Base-by-base conservation (phyloP, 202 grass and related monocot species). In the Musa balbisiana region DNA sequence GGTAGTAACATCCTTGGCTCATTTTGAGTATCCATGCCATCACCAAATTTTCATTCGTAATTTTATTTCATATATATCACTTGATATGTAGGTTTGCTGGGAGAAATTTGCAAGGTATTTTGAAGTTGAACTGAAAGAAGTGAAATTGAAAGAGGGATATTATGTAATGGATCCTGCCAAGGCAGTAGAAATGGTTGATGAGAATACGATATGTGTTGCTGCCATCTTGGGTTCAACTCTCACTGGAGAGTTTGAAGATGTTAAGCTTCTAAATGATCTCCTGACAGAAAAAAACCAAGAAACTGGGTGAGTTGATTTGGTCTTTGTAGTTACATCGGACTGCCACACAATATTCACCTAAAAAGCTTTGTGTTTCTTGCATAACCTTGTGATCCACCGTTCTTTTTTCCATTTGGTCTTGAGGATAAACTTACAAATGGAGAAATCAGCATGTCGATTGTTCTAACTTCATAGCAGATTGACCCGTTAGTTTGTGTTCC, bases 51-150 rank as follows among this genome's bases (percentile, higher is more conserved):
- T 26, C 11, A 10, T 3, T 73, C 9, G 3, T 4, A 22, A 9
- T 12, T 63, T 60, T 49, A 21, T 64, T 50, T 76, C 27, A 13
- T 22, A 14, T 10, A 49, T 54, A 62, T 26, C 1, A 33, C 25
- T 8, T 43, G 33, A 55, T n/a, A 49, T 4, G 15, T 59, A 91
- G 92, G 89, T 97, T 67, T 93, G 90, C 73, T 93, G 90, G 88
- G 93, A 97, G 90, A 97, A 97, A 74, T 97, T 97, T 77, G 90
- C 93, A 1, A 77, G 88, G 8, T 97, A 97, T 76, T 93, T 97
- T 71, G 90, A 97, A 81, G 90, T 97, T 71, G 90, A 97, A 77
- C 84, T 97, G 14, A 97, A 93, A 80, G 93, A 93, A 60, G 93
- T 93, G 82, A 91, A 84, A 81, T 73, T 97, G 10, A 84, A 27